Evolutionary conservation across 345 rosid species (phyloP).

Genomic region (Abelmoschus esculentus): DNA sequence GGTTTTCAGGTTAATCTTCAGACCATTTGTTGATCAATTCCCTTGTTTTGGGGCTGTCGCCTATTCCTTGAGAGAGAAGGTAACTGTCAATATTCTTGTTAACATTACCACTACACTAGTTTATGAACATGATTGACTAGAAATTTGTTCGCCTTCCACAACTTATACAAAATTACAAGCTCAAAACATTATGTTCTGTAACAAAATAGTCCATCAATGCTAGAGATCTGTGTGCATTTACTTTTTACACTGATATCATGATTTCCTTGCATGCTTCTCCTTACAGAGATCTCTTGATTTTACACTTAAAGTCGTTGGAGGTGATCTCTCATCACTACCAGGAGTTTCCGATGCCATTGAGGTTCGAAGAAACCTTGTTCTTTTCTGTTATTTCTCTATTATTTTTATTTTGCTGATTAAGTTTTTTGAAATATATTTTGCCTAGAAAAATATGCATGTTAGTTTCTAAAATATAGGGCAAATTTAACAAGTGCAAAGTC

Average conservation of each 20-base stretch:
- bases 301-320: slow-evolving; percentile 68
- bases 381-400: not conserved
- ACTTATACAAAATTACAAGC: not conserved
- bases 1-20: slow-evolving; percentile 87
- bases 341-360: slow-evolving; percentile 81
- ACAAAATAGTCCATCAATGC: not conserved
- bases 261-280: not conserved
- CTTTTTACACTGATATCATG: not conserved
- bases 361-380: slow-evolving; percentile 33
- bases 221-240: not conserved
- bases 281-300: slow-evolving; percentile 76
- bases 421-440: not conserved
- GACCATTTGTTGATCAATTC: slow-evolving; percentile 67
- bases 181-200: not conserved
- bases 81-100: slow-evolving; percentile 13
- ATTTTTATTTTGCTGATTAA: not conserved
- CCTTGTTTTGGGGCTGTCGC: slow-evolving; percentile 90
- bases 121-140: not conserved
- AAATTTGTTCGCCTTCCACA: not conserved
- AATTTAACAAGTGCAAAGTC: too few species aligned
- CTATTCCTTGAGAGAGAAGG: slow-evolving; percentile 77
- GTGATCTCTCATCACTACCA: slow-evolving; percentile 72
- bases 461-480: not conserved
- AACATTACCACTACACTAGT: not conserved
- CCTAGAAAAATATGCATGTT: not conserved